Conservation (phyloP, 257 asterid species). For the Craterostigma plantagineum region DNA sequence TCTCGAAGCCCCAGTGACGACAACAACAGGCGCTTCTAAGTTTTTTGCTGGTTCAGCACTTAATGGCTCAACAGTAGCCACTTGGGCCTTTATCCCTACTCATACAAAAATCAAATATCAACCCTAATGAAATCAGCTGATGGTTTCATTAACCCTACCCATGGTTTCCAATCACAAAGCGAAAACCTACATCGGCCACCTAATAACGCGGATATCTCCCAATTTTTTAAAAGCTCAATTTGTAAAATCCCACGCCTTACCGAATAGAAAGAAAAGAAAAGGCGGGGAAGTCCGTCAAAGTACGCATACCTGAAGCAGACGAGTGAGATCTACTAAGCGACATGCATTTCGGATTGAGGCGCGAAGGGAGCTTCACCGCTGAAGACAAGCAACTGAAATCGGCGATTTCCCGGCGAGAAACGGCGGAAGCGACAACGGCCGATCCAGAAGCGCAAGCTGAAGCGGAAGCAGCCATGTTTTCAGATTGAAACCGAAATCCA, state of each 20-base stretch:
- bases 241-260: no score
- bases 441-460: constrained; percentile 50
- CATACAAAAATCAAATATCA: not conserved
- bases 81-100: constrained; percentile 64
- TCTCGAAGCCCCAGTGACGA: constrained; percentile 91
- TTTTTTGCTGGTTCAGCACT: constrained; percentile 26
- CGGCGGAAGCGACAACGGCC: constrained; percentile 23
- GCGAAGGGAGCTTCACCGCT: constrained; percentile 19
- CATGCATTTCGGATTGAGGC: constrained; percentile 26
- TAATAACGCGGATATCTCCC: no score
- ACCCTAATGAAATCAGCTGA: no score
- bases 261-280: no score
- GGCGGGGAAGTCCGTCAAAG: no score
- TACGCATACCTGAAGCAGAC: no score
- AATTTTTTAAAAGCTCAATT: no score
- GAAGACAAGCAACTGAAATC: constrained; percentile 12
- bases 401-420: constrained; percentile 19
- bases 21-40: constrained; percentile 67
- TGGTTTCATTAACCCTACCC: no score
- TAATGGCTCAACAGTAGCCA: constrained; percentile 38
- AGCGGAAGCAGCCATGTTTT: no score
- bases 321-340: not conserved
- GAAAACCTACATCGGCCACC: no score
- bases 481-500: no score
- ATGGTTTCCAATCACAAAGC: no score